phyloP scores from a whole-genome alignment of 2,329 filamentous ascomycete genomes.

The Pseudocercospora crystallina region DNA sequence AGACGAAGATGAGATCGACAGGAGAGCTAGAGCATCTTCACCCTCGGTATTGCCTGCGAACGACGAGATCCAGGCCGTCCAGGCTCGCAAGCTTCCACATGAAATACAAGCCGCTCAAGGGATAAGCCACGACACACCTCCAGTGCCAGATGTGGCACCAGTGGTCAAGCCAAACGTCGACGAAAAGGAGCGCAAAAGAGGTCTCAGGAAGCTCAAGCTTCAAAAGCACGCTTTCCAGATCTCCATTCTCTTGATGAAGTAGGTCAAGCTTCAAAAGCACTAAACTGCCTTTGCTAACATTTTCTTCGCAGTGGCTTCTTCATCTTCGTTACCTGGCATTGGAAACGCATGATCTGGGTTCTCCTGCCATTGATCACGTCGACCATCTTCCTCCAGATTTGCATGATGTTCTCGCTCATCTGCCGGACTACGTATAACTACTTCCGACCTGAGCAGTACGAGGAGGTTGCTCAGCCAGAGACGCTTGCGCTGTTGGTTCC shows the following conservation, averaged over 20 bases:
- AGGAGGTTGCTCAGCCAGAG: not conserved
- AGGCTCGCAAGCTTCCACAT: no score
- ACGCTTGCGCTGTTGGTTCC: not conserved
- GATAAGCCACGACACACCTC: no score
- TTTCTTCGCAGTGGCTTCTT: not conserved
- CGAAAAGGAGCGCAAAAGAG: not conserved
- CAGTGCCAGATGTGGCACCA: no score
- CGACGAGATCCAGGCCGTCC: no score
- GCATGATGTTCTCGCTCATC: not conserved
- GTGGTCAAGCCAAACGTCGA: no score
- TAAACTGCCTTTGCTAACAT: no score
- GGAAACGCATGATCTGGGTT: not conserved
- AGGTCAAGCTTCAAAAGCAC: not conserved
- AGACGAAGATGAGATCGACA: no score
- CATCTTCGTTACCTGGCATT: conserved; percentile 4
- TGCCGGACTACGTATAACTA: not conserved
- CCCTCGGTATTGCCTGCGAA: no score
- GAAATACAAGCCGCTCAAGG: no score
- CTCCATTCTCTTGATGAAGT: not conserved
- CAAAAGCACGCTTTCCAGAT: conserved; percentile 2
- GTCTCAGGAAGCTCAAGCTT: not conserved
- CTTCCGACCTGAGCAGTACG: not conserved
- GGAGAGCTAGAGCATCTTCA: no score
- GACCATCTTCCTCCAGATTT: not conserved
- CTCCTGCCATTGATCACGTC: conserved; percentile 4